Percentiles rank a stretch among this genome's conserved stretches.
phyloP scores from a whole-genome alignment of 2,329 filamentous ascomycete genomes.

The Fusarium nelsonii region DNA sequence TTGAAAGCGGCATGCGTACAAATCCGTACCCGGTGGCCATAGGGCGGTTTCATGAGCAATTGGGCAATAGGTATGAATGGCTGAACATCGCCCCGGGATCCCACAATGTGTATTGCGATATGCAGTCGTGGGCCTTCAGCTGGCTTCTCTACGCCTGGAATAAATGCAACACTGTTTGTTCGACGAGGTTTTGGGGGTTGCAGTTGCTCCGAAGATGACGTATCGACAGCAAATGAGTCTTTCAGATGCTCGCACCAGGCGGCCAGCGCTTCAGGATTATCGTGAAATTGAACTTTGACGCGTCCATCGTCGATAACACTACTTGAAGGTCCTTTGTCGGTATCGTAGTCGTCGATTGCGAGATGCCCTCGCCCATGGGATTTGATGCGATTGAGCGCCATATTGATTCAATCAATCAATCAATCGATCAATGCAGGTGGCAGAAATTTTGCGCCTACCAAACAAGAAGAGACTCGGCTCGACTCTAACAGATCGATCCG shows the following conservation, averaged over 20 bases:
- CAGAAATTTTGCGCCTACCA: neutral
- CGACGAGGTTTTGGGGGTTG: constrained; percentile 34
- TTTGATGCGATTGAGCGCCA: constrained; percentile 49
- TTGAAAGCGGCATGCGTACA: constrained; percentile 68
- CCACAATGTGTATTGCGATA: constrained; percentile 53
- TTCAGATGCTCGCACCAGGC: constrained; percentile 47
- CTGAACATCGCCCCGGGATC: constrained; percentile 56
- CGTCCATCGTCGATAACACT: constrained; percentile 50
- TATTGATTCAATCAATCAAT: constrained; percentile 8
- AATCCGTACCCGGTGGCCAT: constrained; percentile 67
- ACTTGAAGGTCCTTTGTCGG: constrained; percentile 42
- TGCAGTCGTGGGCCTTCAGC: constrained; percentile 44
- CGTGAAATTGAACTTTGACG: constrained; percentile 50
- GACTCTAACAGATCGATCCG: neutral
- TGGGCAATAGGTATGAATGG: constrained; percentile 70
- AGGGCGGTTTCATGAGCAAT: constrained; percentile 50
- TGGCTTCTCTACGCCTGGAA: constrained; percentile 35
- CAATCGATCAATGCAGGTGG: neutral
- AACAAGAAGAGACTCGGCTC: neutral
- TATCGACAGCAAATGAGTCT: constrained; percentile 17
- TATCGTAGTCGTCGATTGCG: constrained; percentile 39
- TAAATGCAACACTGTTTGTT: constrained; percentile 39
- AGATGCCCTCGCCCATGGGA: constrained; percentile 48
- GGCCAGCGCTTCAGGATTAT: constrained; percentile 45
- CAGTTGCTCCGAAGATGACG: constrained; percentile 13